Evolutionary conservation across 306 rosid genomes (phyloP).

Genomic region (Prunus padus): DNA sequence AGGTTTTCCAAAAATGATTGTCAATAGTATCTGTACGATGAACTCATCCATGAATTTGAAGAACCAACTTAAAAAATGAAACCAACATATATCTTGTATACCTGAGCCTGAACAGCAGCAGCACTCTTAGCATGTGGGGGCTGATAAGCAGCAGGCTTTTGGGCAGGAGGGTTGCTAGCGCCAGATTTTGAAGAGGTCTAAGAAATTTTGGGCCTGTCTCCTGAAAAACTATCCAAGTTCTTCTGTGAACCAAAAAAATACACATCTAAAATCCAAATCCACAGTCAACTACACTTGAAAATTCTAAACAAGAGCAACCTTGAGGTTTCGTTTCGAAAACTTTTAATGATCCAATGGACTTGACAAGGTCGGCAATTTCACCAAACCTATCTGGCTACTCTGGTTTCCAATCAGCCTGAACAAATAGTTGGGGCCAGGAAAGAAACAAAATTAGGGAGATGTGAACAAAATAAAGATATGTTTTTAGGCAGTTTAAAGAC

Average conservation of each 20-base stretch:
- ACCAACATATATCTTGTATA: slow-evolving; percentile 27
- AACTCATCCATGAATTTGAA: background rate
- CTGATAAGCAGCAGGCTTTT: slow-evolving; percentile 85
- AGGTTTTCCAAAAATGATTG: background rate
- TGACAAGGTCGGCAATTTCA: slow-evolving; percentile 59
- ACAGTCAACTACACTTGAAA: slow-evolving; percentile 2
- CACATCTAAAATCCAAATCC: slow-evolving; percentile 9
- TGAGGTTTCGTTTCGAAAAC: slow-evolving; percentile 62
- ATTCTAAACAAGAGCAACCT: slow-evolving; percentile 43
- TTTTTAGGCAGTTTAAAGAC: background rate
- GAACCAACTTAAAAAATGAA: slow-evolving; percentile 1
- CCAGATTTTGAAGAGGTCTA: slow-evolving; percentile 42
- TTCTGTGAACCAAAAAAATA: slow-evolving; percentile 16
- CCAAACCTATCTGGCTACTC: slow-evolving; percentile 65
- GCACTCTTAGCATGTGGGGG: slow-evolving; percentile 92
- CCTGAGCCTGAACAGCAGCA: slow-evolving; percentile 84
- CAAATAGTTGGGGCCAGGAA: slow-evolving; percentile 10
- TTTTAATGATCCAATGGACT: slow-evolving; percentile 54
- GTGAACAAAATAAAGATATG: background rate
- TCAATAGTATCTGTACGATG: background rate
- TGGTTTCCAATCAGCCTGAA: slow-evolving; percentile 93
- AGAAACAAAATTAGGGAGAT: slow-evolving; percentile 2
- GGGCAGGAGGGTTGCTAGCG: slow-evolving; percentile 49
- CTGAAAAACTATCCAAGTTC: slow-evolving; percentile 43
- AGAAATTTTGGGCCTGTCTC: slow-evolving; percentile 54